phyloP scores from a whole-genome alignment of 768 basidiomycete species.

The Lentinula guzmanii region DNA sequence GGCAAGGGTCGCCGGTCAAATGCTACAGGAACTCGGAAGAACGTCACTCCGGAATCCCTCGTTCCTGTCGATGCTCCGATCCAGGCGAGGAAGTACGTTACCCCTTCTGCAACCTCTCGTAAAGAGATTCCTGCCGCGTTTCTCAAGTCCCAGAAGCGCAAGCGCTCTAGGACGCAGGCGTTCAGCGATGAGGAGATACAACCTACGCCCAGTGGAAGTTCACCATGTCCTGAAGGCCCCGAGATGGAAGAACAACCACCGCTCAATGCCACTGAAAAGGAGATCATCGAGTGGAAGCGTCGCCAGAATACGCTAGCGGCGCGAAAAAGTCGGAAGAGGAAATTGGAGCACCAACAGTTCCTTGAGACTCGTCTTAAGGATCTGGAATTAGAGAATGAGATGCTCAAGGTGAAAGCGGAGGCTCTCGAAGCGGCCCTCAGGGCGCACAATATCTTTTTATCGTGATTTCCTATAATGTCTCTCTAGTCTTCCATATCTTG shows the following conservation, averaged over 20 bases:
- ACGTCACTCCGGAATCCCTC: slow-evolving; percentile 58
- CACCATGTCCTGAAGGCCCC: neutral
- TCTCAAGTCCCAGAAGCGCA: slow-evolving; percentile 45
- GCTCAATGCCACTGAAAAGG: slow-evolving; percentile 30
- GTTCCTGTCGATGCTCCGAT: slow-evolving; percentile 75
- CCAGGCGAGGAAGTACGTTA: slow-evolving; percentile 65
- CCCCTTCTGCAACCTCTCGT: slow-evolving; percentile 69
- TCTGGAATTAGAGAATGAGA: slow-evolving; percentile 41
- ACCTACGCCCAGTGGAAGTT: too few relatives aligned
- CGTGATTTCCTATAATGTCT: neutral
- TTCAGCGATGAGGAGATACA: slow-evolving; percentile 29
- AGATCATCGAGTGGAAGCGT: slow-evolving; percentile 60
- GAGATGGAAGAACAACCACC: slow-evolving; percentile 10
- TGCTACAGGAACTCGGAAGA: slow-evolving; percentile 68
- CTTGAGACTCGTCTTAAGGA: slow-evolving; percentile 40
- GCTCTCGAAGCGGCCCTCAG: slow-evolving; percentile 16
- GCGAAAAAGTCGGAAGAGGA: slow-evolving; percentile 59
- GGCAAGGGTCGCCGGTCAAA: slow-evolving; percentile 20
- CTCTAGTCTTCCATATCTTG: neutral
- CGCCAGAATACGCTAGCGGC: slow-evolving; percentile 67
- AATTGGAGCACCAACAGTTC: slow-evolving; percentile 54
- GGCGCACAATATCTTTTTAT: neutral
- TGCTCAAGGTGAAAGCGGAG: slow-evolving; percentile 39
- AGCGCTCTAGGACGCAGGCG: slow-evolving; percentile 36
- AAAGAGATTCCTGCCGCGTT: slow-evolving; percentile 70